phyloP scores from a whole-genome alignment of 164 flowering plant species.

The Hamamelis virginiana region DNA sequence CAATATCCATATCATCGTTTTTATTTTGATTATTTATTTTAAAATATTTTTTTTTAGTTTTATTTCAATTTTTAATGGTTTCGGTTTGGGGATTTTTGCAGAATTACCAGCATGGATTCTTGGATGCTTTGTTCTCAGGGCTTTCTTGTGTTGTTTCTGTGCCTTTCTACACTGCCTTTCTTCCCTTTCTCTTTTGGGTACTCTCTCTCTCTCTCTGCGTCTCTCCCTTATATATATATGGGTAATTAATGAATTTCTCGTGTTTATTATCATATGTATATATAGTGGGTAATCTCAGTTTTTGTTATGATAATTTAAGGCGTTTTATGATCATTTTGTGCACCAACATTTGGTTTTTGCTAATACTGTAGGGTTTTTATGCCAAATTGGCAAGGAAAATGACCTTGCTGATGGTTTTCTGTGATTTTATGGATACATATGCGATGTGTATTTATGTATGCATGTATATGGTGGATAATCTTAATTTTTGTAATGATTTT shows the following conservation, averaged over 20 bases:
- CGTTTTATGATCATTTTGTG: too few relatives aligned
- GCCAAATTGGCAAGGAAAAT: slow-evolving; percentile 93
- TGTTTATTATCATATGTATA: too few relatives aligned
- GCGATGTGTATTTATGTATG: not conserved
- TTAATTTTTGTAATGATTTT: slow-evolving; percentile 1
- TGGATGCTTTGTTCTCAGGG: slow-evolving; percentile 78
- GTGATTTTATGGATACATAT: too few relatives aligned
- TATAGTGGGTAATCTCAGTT: not conserved
- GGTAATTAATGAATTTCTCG: too few relatives aligned
- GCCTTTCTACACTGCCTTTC: slow-evolving; percentile 97
- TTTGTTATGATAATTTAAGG: not conserved
- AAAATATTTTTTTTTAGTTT: not conserved
- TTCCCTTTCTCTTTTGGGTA: slow-evolving; percentile 98
- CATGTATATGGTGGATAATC: not conserved
- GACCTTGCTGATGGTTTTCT: slow-evolving; percentile 95
- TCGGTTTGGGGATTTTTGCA: slow-evolving; percentile 37
- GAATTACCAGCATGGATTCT: slow-evolving; percentile 60
- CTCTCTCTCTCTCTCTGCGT: slow-evolving; percentile 9
- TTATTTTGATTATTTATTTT: not conserved
- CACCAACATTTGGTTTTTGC: not conserved
- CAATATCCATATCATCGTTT: slow-evolving; percentile 3
- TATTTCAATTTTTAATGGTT: not conserved
- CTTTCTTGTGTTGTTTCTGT: slow-evolving; percentile 94
- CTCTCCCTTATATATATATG: too few relatives aligned
- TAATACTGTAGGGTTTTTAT: slow-evolving; percentile 81